Conservation (phyloP, 345 rosid species). For the Syzygium aromaticum region DNA sequence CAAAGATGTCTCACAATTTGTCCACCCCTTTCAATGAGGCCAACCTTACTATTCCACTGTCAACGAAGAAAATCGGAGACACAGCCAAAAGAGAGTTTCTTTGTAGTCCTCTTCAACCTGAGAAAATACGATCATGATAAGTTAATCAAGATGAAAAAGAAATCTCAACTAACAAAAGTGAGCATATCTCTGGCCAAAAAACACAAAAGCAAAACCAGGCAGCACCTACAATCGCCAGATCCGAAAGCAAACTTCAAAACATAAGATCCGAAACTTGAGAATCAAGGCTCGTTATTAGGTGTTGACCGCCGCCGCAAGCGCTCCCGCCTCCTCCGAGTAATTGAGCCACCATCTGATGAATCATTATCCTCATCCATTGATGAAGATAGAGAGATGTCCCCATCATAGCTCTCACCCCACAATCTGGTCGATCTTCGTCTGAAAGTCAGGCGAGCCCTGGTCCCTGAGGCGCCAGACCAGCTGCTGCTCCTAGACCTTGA, state of each 20-base stretch:
- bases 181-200: background rate
- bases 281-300: slow-evolving; percentile 37
- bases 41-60: background rate
- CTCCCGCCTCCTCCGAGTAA: slow-evolving; percentile 28
- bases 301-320: slow-evolving; percentile 30
- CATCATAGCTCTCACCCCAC: slow-evolving; percentile 84
- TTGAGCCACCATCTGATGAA: slow-evolving; percentile 47
- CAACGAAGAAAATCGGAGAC: background rate
- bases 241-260: slow-evolving; percentile 1
- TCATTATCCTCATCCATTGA: slow-evolving; percentile 65
- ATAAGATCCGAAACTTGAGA: background rate
- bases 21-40: background rate
- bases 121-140: background rate
- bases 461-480: slow-evolving; percentile 71
- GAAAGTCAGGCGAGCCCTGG: slow-evolving; percentile 50
- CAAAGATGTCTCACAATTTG: background rate
- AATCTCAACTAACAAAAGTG: background rate
- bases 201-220: slow-evolving; percentile 8
- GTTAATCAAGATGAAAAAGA: background rate
- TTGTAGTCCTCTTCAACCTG: slow-evolving; percentile 9
- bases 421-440: slow-evolving; percentile 64
- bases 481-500: slow-evolving; percentile 67
- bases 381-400: slow-evolving; percentile 48
- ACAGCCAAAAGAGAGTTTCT: background rate
- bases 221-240: background rate